These are phyloP conservation scores for Liriodendron chinense DNA, from an alignment of 164 flowering plant genomes.

Conservation along the genomic window DNA sequence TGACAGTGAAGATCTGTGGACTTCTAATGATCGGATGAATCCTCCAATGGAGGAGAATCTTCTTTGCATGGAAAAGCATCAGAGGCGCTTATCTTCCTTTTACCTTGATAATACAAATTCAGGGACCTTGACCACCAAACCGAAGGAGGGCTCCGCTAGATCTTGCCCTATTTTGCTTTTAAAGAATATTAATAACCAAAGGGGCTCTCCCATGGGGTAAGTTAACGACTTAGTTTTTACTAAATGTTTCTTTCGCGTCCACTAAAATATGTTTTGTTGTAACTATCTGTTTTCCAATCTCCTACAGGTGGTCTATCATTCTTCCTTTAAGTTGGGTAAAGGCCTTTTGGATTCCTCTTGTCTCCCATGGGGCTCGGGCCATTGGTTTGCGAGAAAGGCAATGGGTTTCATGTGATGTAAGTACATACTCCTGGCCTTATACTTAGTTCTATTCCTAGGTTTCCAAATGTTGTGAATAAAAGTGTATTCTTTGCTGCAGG, in stretches of 20 bases:
- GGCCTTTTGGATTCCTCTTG: slow-evolving; percentile 72
- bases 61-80: slow-evolving; percentile 58
- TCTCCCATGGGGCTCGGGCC: slow-evolving; percentile 69
- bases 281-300: neutral
- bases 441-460: neutral
- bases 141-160: slow-evolving; percentile 29
- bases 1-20: slow-evolving; percentile 53
- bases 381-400: slow-evolving; percentile 86
- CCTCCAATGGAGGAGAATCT: slow-evolving; percentile 69
- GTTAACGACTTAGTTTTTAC: neutral
- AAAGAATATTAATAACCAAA: slow-evolving; percentile 30
- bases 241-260: too few relatives aligned
- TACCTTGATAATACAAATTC: slow-evolving; percentile 33
- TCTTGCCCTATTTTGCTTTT: slow-evolving; percentile 73
- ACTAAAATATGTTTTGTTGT: neutral
- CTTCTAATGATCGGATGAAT: slow-evolving; percentile 24
- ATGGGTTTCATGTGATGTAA: slow-evolving; percentile 77
- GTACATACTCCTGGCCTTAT: slow-evolving; percentile 18
- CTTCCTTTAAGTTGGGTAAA: slow-evolving; percentile 85
- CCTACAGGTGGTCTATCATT: slow-evolving; percentile 74
- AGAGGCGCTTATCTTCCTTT: slow-evolving; percentile 41
- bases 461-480: neutral
- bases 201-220: slow-evolving; percentile 21
- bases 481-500: slow-evolving; percentile 37
- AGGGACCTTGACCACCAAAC: slow-evolving; percentile 18